Evolutionary conservation across 805 yeast species (phyloP), one percentile per base, ranked within the genome.

Genomic region (Metschnikowia hibisci): DNA sequence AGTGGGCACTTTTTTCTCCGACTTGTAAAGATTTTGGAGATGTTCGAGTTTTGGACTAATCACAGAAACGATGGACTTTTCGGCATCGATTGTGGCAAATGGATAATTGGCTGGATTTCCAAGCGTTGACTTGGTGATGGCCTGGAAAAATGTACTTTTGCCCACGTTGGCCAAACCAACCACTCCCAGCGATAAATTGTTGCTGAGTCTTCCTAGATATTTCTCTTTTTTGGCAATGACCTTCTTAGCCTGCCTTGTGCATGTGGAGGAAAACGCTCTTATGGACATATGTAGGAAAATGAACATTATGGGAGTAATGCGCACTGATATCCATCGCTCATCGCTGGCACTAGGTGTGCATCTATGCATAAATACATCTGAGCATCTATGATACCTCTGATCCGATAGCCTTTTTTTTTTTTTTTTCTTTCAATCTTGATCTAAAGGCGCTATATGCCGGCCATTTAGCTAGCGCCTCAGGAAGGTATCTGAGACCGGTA

Each of bases 101-200:
- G 99, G 99, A 66, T 90, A 91, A 67, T 91, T 91, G 46, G 98
- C 99, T 44, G 99, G 98, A 72, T 67, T 89, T 50, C 99, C 98
- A 54, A 93, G 73, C 37, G 90, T 88, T 55, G 90, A 87, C 69
- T 83, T 81, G 44, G 98, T 91, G 61, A 93, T 85, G 44, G 96
- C 96, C 69, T 93, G 98, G 80, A 91, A 91, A 67, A 91, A 89
- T 6, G 98, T 91, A 11, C 96, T 88, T 68, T 93, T 93, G 58
- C 99, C 99, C 52, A 91, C 95, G 60, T 82, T 84, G 59, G 96
- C 96, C 48, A 91, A 77, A 47, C 99, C 99, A 46, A 91, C 99
- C 52, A 91, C 89, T 59, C 99, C 99, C 46, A 41, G 44, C 14
- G 53, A 43, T 12, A 52, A 43, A 28, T 49, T 52, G 39, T 51